phyloP scores from a whole-genome alignment of 2,329 filamentous ascomycete genomes.

The Aspergillus fischeri region DNA sequence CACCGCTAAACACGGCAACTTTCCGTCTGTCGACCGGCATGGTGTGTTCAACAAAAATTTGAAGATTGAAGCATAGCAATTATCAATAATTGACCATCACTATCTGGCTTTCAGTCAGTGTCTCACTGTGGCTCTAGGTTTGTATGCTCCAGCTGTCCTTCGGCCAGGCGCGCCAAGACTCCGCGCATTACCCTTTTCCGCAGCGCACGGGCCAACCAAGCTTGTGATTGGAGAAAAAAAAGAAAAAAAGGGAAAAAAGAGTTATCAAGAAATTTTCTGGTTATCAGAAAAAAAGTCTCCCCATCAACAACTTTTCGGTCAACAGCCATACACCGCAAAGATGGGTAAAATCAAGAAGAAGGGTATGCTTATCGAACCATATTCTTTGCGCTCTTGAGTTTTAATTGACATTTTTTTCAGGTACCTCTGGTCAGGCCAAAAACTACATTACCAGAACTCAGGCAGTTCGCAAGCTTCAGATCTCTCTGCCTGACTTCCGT shows the following conservation, averaged over 20 bases:
- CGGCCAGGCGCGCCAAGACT: conserved; percentile 18
- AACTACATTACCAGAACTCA: conserved; percentile 98
- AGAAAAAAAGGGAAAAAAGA: conserved; percentile 30
- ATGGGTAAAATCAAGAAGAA: conserved; percentile 89
- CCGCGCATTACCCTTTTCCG: conserved; percentile 21
- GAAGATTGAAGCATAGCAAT: conserved; percentile 5
- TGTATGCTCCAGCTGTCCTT: conserved; percentile 17
- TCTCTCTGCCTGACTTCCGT: conserved; percentile 94
- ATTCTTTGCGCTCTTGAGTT: background rate
- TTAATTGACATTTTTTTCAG: conserved; percentile 34
- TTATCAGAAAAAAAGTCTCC: conserved; percentile 28
- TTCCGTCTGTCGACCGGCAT: conserved; percentile 58
- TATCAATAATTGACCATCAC: conserved; percentile 1
- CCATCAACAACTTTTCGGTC: conserved; percentile 14
- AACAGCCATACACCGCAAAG: conserved; percentile 24
- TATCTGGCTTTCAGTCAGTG: background rate
- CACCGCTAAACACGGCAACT: conserved; percentile 67
- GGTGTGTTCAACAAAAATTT: conserved; percentile 7
- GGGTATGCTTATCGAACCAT: conserved; percentile 45
- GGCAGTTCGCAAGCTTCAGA: conserved; percentile 94
- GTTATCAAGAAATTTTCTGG: conserved; percentile 35
- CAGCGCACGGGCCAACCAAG: conserved; percentile 30
- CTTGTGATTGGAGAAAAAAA: conserved; percentile 4
- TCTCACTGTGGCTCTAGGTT: background rate
- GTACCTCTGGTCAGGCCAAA: conserved; percentile 85